Evolutionary conservation across 2,329 filamentous ascomycete species (phyloP).

Genomic region (Neoscytalidium dimidiatum): DNA sequence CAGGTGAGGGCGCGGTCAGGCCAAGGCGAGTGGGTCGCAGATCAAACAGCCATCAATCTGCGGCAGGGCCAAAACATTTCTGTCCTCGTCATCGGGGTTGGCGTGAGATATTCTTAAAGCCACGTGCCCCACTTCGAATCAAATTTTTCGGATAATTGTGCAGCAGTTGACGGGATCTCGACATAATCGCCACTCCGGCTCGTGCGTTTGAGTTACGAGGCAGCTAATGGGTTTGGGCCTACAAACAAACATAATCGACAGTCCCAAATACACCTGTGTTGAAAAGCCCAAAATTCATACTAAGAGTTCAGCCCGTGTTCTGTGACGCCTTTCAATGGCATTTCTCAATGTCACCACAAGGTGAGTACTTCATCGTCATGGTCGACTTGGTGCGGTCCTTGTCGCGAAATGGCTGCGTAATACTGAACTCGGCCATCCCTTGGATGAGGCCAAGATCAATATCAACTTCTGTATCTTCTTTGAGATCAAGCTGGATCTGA

Average conservation of each 20-base stretch:
- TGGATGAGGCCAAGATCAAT: slow-evolving; percentile 45
- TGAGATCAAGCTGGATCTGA: slow-evolving; percentile 44
- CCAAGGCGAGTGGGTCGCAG: too few relatives aligned
- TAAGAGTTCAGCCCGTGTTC: slow-evolving; percentile 55
- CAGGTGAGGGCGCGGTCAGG: too few relatives aligned
- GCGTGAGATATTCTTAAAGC: slow-evolving; percentile 25
- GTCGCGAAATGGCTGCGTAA: slow-evolving; percentile 46
- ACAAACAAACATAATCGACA: slow-evolving; percentile 64
- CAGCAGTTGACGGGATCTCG: slow-evolving; percentile 51
- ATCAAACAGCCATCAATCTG: too few relatives aligned
- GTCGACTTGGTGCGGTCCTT: slow-evolving; percentile 53
- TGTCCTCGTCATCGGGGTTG: slow-evolving; percentile 50
- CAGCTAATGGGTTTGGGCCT: slow-evolving; percentile 61
- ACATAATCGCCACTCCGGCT: slow-evolving; percentile 57
- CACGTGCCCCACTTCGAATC: too few relatives aligned
- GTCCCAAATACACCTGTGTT: slow-evolving; percentile 60
- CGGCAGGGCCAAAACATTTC: too few relatives aligned
- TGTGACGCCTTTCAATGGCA: slow-evolving; percentile 54
- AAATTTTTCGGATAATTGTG: not conserved
- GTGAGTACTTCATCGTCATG: slow-evolving; percentile 59
- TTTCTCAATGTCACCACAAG: slow-evolving; percentile 44
- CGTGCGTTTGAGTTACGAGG: slow-evolving; percentile 56
- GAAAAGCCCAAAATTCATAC: slow-evolving; percentile 66
- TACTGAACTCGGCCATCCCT: slow-evolving; percentile 41
- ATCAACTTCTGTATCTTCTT: slow-evolving; percentile 50